A percentile compares a stretch with the other conserved stretches of the same genome.
These are phyloP conservation scores for Exophiala xenobiotica DNA, from an alignment of 2,329 filamentous ascomycete genomes.

Conservation along the genomic window DNA sequence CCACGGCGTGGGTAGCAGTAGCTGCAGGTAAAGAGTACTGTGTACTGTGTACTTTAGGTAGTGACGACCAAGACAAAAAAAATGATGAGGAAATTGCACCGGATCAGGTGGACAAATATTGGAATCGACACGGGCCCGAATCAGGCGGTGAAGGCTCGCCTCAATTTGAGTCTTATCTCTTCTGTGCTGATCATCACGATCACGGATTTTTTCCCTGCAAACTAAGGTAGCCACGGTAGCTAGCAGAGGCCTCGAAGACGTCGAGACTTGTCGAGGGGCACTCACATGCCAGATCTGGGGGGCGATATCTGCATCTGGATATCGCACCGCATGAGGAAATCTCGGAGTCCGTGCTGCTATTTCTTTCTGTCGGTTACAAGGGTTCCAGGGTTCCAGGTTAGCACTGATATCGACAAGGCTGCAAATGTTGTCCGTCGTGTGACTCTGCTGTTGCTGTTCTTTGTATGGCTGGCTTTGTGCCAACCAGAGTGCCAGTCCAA, in stretches of 20 bases:
- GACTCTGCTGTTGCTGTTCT: not conserved
- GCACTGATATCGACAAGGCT: not conserved
- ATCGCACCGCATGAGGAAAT: conserved; percentile 3
- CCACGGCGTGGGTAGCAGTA: too few species aligned
- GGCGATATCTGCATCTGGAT: not conserved
- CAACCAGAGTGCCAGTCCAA: too few species aligned
- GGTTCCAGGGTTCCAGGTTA: too few species aligned
- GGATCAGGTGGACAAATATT: conserved; percentile 1
- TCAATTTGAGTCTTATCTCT: conserved; percentile 1
- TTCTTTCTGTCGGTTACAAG: not conserved
- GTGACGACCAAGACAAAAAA: not conserved
- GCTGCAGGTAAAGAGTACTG: too few species aligned
- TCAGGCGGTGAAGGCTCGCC: not conserved
- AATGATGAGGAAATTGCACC: not conserved
- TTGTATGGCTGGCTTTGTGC: too few species aligned
- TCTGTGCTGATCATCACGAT: not conserved
- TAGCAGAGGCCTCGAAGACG: not conserved
- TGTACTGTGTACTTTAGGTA: too few species aligned
- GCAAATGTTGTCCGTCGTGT: too few species aligned
- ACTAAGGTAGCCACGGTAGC: not conserved
- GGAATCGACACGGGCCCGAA: not conserved
- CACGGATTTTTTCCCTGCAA: not conserved
- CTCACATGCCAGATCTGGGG: not conserved
- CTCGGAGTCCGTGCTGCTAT: conserved; percentile 6
- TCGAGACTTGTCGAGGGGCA: not conserved